Conservation (phyloP, 352 stramenopile genomes). For the Globisporangium carolinianum region DNA sequence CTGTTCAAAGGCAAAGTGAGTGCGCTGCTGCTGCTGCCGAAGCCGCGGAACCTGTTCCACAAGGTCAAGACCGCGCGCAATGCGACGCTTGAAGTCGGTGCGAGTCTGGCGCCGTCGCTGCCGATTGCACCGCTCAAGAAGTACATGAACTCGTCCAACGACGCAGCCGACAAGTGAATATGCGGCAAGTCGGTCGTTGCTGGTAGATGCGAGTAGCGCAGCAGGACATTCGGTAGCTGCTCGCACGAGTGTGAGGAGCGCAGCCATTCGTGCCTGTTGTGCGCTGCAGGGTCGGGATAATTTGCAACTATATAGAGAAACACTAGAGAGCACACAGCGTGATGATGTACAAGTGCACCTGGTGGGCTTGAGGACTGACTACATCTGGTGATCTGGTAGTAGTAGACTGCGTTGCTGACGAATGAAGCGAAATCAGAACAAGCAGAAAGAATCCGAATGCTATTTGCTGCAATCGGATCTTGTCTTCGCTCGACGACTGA, state of each 20-base stretch:
- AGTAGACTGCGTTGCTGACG: too few relatives aligned
- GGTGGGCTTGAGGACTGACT: background rate
- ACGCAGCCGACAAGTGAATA: conserved; percentile 1
- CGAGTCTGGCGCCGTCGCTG: conserved; percentile 25
- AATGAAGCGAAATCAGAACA: too few relatives aligned
- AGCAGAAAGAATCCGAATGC: too few relatives aligned
- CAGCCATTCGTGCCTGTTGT: too few relatives aligned
- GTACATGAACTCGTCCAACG: conserved; percentile 46
- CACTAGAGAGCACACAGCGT: background rate
- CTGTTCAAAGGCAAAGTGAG: conserved; percentile 60
- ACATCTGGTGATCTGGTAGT: too few relatives aligned
- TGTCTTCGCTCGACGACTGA: too few relatives aligned
- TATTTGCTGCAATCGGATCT: too few relatives aligned
- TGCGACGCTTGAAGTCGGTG: conserved; percentile 24
- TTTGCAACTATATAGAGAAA: background rate
- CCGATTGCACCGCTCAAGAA: conserved; percentile 71
- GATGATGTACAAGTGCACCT: background rate
- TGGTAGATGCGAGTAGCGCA: too few relatives aligned
- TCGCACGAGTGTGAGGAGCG: too few relatives aligned
- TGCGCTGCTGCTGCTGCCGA: conserved; percentile 38
- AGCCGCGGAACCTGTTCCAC: conserved; percentile 54
- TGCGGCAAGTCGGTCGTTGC: too few relatives aligned
- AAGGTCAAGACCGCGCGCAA: conserved; percentile 33
- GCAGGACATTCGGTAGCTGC: too few relatives aligned
- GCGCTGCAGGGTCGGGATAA: background rate